phyloP scores from a whole-genome alignment of 2,329 filamentous ascomycete species.

The Xylaria sp. region DNA sequence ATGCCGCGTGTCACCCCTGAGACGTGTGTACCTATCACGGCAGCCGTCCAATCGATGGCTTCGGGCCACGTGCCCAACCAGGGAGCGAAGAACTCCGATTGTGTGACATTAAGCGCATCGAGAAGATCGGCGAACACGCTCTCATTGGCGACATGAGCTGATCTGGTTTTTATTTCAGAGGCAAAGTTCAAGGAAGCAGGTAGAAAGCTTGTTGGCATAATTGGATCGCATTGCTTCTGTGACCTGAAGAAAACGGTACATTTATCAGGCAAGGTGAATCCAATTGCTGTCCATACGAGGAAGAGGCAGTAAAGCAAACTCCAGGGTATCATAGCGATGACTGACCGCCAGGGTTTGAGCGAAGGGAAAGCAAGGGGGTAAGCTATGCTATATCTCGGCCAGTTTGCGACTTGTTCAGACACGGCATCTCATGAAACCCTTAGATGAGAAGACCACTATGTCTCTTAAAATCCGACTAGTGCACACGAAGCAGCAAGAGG shows the following conservation, averaged over 20 bases:
- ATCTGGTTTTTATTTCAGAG: conserved; percentile 23
- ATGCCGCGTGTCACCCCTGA: conserved; percentile 79
- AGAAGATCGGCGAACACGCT: conserved; percentile 62
- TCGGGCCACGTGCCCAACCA: conserved; percentile 85
- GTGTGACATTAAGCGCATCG: conserved; percentile 77
- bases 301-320: background rate
- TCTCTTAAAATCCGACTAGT: background rate
- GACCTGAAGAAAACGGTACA: conserved; percentile 42
- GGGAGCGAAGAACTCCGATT: conserved; percentile 79
- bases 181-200: conserved; percentile 32
- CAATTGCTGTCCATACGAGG: conserved; percentile 7
- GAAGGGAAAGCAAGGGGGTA: background rate
- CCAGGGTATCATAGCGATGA: background rate
- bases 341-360: background rate
- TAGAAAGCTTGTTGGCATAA: conserved; percentile 44
- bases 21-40: conserved; percentile 83
- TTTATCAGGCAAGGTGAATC: conserved; percentile 21
- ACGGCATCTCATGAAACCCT: conserved; percentile 5
- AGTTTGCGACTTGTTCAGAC: conserved; percentile 3
- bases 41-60: conserved; percentile 93
- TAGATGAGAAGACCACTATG: conserved; percentile 8
- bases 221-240: conserved; percentile 41
- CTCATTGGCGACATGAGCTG: conserved; percentile 37
- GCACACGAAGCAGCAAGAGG: background rate
- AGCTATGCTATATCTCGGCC: background rate